phyloP scores from a whole-genome alignment of 345 rosid genomes.

The Aurinia saxatilis region DNA sequence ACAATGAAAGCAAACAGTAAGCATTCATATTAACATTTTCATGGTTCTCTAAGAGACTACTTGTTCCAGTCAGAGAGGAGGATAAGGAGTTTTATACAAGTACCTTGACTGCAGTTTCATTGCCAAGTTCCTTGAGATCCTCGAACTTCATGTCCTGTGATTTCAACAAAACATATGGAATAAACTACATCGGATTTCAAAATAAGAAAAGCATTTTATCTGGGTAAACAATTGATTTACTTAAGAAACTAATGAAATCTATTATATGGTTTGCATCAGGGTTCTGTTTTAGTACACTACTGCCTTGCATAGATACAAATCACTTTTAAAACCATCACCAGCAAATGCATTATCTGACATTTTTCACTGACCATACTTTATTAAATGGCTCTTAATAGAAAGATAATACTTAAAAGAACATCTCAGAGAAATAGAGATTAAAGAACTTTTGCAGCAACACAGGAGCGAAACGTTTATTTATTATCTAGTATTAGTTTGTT shows the following conservation, averaged over 20 bases:
- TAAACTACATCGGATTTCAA: not conserved
- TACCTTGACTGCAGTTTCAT: constrained; percentile 89
- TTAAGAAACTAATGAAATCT: no score
- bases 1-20: no score
- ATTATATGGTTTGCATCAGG: no score
- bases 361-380: not conserved
- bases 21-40: not conserved
- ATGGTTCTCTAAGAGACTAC: not conserved
- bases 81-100: not conserved
- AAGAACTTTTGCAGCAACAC: not conserved
- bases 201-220: constrained; percentile 1
- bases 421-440: not conserved
- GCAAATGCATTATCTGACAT: not conserved
- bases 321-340: not conserved
- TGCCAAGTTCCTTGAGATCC: constrained; percentile 88
- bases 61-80: not conserved
- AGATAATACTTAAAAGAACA: not conserved
- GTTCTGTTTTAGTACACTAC: not conserved
- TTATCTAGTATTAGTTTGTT: not conserved
- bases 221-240: not conserved
- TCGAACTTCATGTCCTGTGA: constrained; percentile 91
- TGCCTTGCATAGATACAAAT: not conserved
- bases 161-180: constrained; percentile 11
- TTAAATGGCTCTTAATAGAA: not conserved
- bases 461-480: not conserved